Base-by-base conservation (phyloP, 208 protist species). In the Trypanosoma rangeli region DNA sequence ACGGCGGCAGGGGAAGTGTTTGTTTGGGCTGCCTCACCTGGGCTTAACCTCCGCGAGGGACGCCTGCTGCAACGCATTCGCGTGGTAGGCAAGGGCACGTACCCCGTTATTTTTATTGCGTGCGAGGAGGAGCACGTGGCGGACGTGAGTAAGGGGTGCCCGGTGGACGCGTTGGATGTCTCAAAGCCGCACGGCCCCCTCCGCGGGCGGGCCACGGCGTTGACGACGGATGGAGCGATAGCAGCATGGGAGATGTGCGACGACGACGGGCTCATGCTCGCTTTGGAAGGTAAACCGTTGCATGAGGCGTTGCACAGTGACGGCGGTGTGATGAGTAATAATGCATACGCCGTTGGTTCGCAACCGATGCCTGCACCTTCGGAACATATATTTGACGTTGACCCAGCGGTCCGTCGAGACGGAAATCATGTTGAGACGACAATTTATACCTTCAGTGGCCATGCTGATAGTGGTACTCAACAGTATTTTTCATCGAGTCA, bases 1-100 rank as follows among this genome's bases (percentile, higher is more conserved):
- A 81, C 86, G 5, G 84, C 74, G 20, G 78, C 71, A 5, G 89
- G 89, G 0, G 68, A 80, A 18, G 68, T 92, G 13, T 94, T 86
- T 70, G 83, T 94, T 24, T 94, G 89, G 86, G 70, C 82, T 22
- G 64, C 86, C 2, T 46, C 74, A n/a, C 89, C 89, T 0, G 89
- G 84, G 8, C 28, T 92, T 13, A 83, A 87, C 65, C 76, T 67
- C 5, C 73, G 83, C 13, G 78, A 85, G 44, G 89, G 89, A 9
- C 78, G 73, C 20, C 68, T 94, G 33, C 70, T 94, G 26, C 73
- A 76, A 50, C 79, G 80, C 33, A 52, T 93, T 53, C 73, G 64
- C 42, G 83, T 87, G 28, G 73, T 83, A 3, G 37, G 56, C 48
- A 63, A 76, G 5, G 83, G 79, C 29, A 50, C 74, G 13, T 89